Base-by-base conservation (phyloP, 73 alveolate genomes). In the Stentor coeruleus region DNA sequence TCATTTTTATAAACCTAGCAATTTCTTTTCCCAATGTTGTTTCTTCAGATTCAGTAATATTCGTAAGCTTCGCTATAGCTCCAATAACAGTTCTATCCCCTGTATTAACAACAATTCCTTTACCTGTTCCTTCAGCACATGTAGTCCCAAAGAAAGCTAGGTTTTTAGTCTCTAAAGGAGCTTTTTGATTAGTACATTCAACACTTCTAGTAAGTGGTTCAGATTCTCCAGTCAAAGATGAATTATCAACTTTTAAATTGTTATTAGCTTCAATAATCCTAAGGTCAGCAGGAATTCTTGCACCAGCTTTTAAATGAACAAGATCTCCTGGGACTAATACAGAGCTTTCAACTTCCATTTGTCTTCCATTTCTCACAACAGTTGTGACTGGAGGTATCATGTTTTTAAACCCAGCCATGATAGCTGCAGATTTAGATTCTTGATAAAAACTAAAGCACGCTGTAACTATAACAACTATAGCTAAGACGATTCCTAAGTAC, bases 51-150 rank as follows among this genome's bases (percentile, higher is more conserved):
- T 90, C 95, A 36, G 98, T 98, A 42, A 93, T 88, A 35, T 90
- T 87, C 31, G 99, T 98, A 15, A 96, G 85, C 88, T 93, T 90
- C 2, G 99, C 99, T 74, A 96, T 96, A 85, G 93, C 91, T 28
- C 99, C 99, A 89, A 96, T 95, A 20, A 95, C 97, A 81, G 99
- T 95, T 49, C 86, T 87, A 79, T 96, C 99, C 26, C 99, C 99
- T 72, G 96, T 95, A 81, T 91, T 90, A 75, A 96, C 86, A 35
- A 95, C 99, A 38, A 96, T 85, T 41, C 99, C 99, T 15, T 82
- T 88, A 37, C 99, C 99, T 83, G 89, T 88, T 58, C 99, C 99
- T 87, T 86, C 97, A 59, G 94, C 95, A 59, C 99, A 95, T 58
- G 93, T 80, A 38, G 99, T 96, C 20, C 98, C 97, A 74, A 96